Base-by-base conservation (phyloP, 2,329 filamentous ascomycete species). In the Colletotrichum horii region DNA sequence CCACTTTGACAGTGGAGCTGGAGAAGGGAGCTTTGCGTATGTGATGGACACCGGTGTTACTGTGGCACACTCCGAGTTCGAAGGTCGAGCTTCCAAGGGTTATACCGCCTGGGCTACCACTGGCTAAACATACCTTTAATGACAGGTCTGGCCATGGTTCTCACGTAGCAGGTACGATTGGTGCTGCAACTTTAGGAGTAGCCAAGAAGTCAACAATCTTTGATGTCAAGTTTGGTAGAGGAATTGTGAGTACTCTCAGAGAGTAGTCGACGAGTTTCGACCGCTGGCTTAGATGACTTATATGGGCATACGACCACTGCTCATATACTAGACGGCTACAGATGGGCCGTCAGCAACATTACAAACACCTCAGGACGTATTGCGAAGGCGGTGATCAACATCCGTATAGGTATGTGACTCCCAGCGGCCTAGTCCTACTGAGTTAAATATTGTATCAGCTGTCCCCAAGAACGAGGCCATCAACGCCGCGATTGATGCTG, bases 1-100 rank as follows among this genome's bases (percentile, higher is more conserved):
- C 71, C 36, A 71, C 9, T 80, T 78, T 77, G 77, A 80, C 43
- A 56, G 70, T 2, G 61, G 69, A 16, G 78, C 78, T 7, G 80
- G 80, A 30, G 34, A 68, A 22, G 78, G 79, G 55, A 81, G 38
- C 79, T 81, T 77, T 71, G 74, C 76, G 56, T 82, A 81, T 62
- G 71, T 82, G 30, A 64, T 81, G n/a, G 80, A 81, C 61, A 79
- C 77, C 6, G 80, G 80, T n/a, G 74, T 82, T 68, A 78, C 80
- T 56, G 75, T 65, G 6, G 67, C 34, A 9, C 80, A 80, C 61
- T 34, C 80, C 64, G 83, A 88, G 32, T 88, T 88, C 58, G 84
- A 84, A 62, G 84, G 85, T 12, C 85, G 87, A 12, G 88, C 87
- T 30, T 79, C 77, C 19, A 82, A 80, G 24, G 84, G 84, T 3